These are phyloP conservation scores for Solanum piurae DNA, from an alignment of 257 asterid genomes.

Conservation along the genomic window DNA sequence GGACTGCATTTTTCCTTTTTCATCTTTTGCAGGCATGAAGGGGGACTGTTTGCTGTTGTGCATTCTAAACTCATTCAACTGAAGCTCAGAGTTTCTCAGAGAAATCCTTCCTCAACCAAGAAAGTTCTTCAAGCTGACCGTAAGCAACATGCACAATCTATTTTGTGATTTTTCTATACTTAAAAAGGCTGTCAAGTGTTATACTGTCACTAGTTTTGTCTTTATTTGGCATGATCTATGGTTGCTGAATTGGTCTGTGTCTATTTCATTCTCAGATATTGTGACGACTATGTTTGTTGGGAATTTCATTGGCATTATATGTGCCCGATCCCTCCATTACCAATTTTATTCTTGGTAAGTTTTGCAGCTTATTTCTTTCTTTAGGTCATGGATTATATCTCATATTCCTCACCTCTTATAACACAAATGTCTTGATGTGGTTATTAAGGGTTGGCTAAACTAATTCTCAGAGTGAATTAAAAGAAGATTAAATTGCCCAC, in stretches of 20 bases:
- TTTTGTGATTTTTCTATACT: neutral
- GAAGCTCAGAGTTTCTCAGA: slow-evolving; percentile 26
- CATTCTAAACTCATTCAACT: slow-evolving; percentile 27
- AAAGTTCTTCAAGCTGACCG: slow-evolving; percentile 55
- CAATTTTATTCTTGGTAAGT: slow-evolving; percentile 91
- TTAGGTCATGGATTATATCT: neutral
- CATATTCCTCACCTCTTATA: neutral
- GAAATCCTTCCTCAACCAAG: slow-evolving; percentile 8
- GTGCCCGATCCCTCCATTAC: slow-evolving; percentile 92
- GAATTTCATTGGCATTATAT: slow-evolving; percentile 77
- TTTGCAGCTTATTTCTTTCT: neutral
- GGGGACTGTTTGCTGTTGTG: slow-evolving; percentile 50
- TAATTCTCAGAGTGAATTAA: neutral
- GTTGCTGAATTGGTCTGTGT: neutral
- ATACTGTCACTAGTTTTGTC: neutral
- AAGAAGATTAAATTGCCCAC: neutral
- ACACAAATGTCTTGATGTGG: neutral
- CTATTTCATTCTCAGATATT: slow-evolving; percentile 42
- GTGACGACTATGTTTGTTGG: slow-evolving; percentile 72
- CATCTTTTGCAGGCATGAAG: slow-evolving; percentile 61
- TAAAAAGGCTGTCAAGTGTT: neutral
- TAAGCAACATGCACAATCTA: slow-evolving; percentile 23
- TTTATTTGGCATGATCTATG: neutral
- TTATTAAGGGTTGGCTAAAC: neutral
- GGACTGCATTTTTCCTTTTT: neutral